A percentile compares a stretch with the other conserved stretches of the same genome.
Evolutionary conservation across 1,284 basidiomycete species (phyloP).

Genomic region (Golubevia pallescens): DNA sequence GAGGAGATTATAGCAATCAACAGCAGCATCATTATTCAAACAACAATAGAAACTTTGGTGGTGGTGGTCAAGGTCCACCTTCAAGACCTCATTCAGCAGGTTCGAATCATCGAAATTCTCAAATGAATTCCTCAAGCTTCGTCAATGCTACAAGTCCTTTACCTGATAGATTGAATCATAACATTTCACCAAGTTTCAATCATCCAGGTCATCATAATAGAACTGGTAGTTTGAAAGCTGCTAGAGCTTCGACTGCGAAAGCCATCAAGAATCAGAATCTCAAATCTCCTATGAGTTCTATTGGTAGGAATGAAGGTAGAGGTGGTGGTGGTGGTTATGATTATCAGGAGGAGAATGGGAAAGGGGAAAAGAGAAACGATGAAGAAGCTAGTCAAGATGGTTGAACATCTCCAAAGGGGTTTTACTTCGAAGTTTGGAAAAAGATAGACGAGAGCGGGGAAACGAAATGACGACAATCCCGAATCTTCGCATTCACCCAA

Average conservation of each 20-base stretch:
- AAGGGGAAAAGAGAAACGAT: background rate
- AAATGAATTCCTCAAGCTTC: background rate
- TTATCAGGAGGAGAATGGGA: background rate
- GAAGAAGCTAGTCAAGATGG: background rate
- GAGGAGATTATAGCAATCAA: background rate
- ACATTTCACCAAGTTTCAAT: background rate
- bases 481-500: too few species aligned
- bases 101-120: too few species aligned
- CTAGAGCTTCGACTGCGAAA: background rate
- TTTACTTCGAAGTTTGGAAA: too few species aligned
- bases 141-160: background rate
- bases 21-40: background rate
- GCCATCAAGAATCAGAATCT: background rate
- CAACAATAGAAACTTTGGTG: background rate
- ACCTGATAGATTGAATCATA: background rate
- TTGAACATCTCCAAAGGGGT: too few species aligned
- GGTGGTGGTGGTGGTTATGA: background rate
- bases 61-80: background rate
- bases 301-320: background rate
- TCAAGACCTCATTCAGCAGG: too few species aligned
- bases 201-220: background rate
- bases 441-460: too few species aligned
- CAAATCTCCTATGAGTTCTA: background rate
- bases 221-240: background rate
- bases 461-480: too few species aligned